Conservation (phyloP, 768 basidiomycete species). For the Megacollybia marginata region DNA sequence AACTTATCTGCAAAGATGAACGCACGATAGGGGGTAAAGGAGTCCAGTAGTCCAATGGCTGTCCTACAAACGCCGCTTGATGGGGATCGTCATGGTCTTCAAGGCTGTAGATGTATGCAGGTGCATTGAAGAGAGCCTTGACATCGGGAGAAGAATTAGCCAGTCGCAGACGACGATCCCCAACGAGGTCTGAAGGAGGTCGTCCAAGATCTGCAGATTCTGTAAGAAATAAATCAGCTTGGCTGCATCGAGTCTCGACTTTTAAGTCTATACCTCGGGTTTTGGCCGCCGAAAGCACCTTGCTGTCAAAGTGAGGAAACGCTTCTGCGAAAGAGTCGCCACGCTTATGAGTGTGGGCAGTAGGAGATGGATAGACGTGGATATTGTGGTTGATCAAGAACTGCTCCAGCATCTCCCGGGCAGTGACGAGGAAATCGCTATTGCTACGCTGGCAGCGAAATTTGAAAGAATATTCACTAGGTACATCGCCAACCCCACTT, state of each 20-base stretch:
- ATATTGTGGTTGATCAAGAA: slow-evolving; percentile 82
- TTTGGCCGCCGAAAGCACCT: slow-evolving; percentile 75
- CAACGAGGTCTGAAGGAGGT: slow-evolving; percentile 57
- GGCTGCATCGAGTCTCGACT: neutral
- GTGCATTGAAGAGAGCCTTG: slow-evolving; percentile 88
- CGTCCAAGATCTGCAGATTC: slow-evolving; percentile 76
- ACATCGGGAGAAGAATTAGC: slow-evolving; percentile 92
- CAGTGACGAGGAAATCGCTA: slow-evolving; percentile 85
- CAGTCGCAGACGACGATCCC: slow-evolving; percentile 68
- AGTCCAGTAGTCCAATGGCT: slow-evolving; percentile 67
- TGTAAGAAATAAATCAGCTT: slow-evolving; percentile 17
- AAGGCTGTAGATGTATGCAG: slow-evolving; percentile 74
- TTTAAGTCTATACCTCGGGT: slow-evolving; percentile 47
- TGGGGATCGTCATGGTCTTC: slow-evolving; percentile 59
- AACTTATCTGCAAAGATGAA: slow-evolving; percentile 7
- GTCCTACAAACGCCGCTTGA: slow-evolving; percentile 48
- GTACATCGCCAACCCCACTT: slow-evolving; percentile 40
- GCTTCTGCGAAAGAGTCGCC: slow-evolving; percentile 93
- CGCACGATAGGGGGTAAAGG: slow-evolving; percentile 70
- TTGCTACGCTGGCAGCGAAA: slow-evolving; percentile 94
- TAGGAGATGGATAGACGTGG: slow-evolving; percentile 72
- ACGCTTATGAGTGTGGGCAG: slow-evolving; percentile 74
- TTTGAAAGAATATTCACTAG: slow-evolving; percentile 84
- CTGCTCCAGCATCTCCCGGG: slow-evolving; percentile 89
- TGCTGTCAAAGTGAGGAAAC: slow-evolving; percentile 95